Percentiles rank a stretch among this genome's conserved stretches.
These are phyloP conservation scores for Shiraia bambusicola DNA, from an alignment of 2,329 filamentous ascomycete genomes.

Conservation along the genomic window DNA sequence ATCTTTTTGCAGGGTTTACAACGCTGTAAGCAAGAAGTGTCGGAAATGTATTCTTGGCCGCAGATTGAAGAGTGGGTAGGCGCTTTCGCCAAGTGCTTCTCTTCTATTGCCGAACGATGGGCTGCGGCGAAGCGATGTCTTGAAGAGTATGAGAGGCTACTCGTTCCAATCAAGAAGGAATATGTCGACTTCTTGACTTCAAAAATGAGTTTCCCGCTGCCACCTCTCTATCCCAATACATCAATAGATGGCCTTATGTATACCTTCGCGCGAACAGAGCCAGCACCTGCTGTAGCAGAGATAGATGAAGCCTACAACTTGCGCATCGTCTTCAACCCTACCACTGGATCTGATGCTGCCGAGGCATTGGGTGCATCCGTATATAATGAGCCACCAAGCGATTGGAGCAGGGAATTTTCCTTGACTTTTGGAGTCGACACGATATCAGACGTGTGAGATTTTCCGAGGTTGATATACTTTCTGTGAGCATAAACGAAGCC, in stretches of 20 bases:
- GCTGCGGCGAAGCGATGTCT: slow-evolving; percentile 35
- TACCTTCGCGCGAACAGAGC: slow-evolving; percentile 9
- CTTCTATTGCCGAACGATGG: slow-evolving; percentile 40
- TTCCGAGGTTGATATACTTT: no score
- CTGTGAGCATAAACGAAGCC: no score
- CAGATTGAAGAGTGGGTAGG: slow-evolving; percentile 35
- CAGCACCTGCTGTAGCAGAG: slow-evolving; percentile 11
- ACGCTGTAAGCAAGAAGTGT: slow-evolving; percentile 36
- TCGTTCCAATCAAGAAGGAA: slow-evolving; percentile 36
- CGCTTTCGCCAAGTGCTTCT: slow-evolving; percentile 36
- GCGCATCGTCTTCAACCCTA: slow-evolving; percentile 35
- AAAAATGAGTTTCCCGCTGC: slow-evolving; percentile 24
- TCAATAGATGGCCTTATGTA: slow-evolving; percentile 13
- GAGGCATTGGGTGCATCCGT: slow-evolving; percentile 22
- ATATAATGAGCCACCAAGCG: slow-evolving; percentile 29
- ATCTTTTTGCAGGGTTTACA: slow-evolving; percentile 36
- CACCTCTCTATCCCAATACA: slow-evolving; percentile 7
- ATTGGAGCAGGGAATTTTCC: slow-evolving; percentile 39
- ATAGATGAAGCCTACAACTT: slow-evolving; percentile 32
- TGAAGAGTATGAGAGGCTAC: slow-evolving; percentile 37
- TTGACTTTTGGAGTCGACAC: slow-evolving; percentile 26
- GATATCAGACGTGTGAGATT: slow-evolving; percentile 10
- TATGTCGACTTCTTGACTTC: slow-evolving; percentile 36
- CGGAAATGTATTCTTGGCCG: slow-evolving; percentile 26
- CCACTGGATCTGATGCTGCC: slow-evolving; percentile 21